Evolutionary conservation across 352 stramenopile species (phyloP).

Genomic region (Pilasporangium apinafurcum): DNA sequence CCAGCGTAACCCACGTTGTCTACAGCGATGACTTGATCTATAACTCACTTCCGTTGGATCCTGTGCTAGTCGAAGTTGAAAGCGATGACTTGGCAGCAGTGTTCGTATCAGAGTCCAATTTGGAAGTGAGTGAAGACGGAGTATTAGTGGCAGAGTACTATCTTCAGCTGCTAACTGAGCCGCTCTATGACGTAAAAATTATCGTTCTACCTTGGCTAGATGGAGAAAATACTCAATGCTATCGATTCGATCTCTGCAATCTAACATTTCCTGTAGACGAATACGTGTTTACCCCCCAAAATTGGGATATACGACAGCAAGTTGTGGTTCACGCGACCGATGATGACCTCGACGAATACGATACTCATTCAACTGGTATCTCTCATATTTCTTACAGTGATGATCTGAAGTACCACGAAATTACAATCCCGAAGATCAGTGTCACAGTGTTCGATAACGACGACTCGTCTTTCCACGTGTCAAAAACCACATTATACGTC

Average conservation of each 20-base stretch:
- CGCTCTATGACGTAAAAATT: conserved; percentile 49
- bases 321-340: conserved; percentile 53
- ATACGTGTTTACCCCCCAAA: conserved; percentile 49
- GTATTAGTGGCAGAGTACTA: conserved; percentile 28
- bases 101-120: conserved; percentile 41
- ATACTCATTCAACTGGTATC: conserved; percentile 56
- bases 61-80: conserved; percentile 40
- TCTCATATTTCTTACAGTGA: conserved; percentile 61
- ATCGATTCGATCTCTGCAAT: conserved; percentile 71
- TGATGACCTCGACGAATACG: conserved; percentile 61
- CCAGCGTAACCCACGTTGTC: conserved; percentile 50
- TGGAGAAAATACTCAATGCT: conserved; percentile 49
- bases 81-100: conserved; percentile 56
- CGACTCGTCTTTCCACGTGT: conserved; percentile 38
- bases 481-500: conserved; percentile 30
- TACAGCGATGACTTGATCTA: conserved; percentile 72
- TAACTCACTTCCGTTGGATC: conserved; percentile 19
- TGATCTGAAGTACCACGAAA: conserved; percentile 62
- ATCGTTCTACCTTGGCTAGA: conserved; percentile 63
- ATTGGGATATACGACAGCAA: conserved; percentile 59
- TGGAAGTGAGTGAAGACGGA: conserved; percentile 59
- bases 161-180: conserved; percentile 53
- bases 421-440: conserved; percentile 49
- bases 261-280: conserved; percentile 42
- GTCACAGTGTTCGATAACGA: conserved; percentile 65